Percentiles rank a stretch among this genome's conserved stretches.
Evolutionary conservation across 2,329 filamentous ascomycete species (phyloP).

Genomic region (Pseudopithomyces maydicus): DNA sequence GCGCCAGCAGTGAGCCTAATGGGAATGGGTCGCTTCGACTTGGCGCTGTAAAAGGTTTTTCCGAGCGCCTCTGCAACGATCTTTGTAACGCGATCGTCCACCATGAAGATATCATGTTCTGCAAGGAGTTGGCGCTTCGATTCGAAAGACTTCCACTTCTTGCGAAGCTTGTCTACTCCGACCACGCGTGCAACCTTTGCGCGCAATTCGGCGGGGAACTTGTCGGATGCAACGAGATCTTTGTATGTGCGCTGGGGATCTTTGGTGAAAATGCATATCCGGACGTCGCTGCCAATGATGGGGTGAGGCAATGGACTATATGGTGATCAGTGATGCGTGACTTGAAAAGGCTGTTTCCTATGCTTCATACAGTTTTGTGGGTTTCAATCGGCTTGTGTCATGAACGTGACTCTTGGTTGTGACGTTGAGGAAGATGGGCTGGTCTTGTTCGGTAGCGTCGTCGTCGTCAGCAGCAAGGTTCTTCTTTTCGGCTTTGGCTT

Average conservation of each 20-base stretch:
- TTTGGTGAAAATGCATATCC: constrained; percentile 85
- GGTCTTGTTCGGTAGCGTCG: constrained; percentile 52
- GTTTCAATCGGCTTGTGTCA: constrained; percentile 81
- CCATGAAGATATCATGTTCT: constrained; percentile 93
- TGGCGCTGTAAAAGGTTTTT: constrained; percentile 89
- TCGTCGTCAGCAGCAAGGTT: constrained; percentile 57
- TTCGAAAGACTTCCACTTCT: constrained; percentile 90
- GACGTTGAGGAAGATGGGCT: constrained; percentile 65
- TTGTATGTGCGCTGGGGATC: constrained; percentile 87
- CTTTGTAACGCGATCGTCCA: constrained; percentile 81
- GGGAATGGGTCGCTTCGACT: constrained; percentile 84
- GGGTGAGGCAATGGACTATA: constrained; percentile 70
- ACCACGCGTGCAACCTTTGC: constrained; percentile 66
- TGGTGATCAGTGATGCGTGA: constrained; percentile 3
- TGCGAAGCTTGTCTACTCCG: constrained; percentile 82
- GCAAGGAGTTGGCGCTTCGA: constrained; percentile 74
- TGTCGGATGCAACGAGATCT: constrained; percentile 76
- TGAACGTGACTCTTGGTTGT: constrained; percentile 70
- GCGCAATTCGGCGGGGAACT: constrained; percentile 56
- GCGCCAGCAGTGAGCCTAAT: constrained; percentile 70
- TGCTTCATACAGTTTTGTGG: constrained; percentile 69
- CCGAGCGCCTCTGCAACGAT: constrained; percentile 78
- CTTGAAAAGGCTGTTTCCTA: not conserved
- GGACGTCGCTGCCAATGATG: constrained; percentile 68
- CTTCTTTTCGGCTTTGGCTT: constrained; percentile 56